Percentiles rank a stretch among this genome's conserved stretches.
phyloP scores from a whole-genome alignment of 2,329 filamentous ascomycete species.

The Verticillium longisporum region DNA sequence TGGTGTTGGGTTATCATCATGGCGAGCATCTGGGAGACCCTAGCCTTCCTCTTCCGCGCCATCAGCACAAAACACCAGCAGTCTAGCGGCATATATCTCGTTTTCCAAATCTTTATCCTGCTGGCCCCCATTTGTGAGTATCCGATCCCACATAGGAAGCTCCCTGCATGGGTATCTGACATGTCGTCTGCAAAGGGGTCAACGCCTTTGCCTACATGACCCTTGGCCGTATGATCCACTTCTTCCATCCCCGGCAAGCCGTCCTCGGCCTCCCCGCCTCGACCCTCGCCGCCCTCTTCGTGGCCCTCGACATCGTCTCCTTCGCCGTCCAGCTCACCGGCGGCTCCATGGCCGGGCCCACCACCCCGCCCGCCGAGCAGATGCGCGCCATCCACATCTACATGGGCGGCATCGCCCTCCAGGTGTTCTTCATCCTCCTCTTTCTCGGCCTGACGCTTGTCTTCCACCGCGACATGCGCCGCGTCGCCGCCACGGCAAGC shows the following conservation, averaged over 20 bases:
- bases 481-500: neutral
- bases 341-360: slow-evolving; percentile 19
- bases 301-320: slow-evolving; percentile 31
- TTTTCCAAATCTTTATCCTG: slow-evolving; percentile 20
- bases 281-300: slow-evolving; percentile 40
- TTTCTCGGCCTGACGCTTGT: slow-evolving; percentile 32
- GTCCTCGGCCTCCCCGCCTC: slow-evolving; percentile 46
- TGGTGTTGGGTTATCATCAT: slow-evolving; percentile 30
- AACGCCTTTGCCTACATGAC: slow-evolving; percentile 57
- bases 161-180: too few relatives aligned
- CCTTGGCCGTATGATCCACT: slow-evolving; percentile 50
- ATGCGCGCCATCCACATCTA: slow-evolving; percentile 23
- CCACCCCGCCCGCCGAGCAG: slow-evolving; percentile 16
- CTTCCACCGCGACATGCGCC: slow-evolving; percentile 25
- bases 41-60: slow-evolving; percentile 11
- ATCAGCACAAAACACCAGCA: slow-evolving; percentile 20
- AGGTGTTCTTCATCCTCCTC: slow-evolving; percentile 41
- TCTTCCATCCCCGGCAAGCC: slow-evolving; percentile 36
- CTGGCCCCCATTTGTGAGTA: slow-evolving; percentile 20
- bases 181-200: neutral
- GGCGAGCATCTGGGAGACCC: slow-evolving; percentile 23
- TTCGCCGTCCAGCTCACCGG: slow-evolving; percentile 38
- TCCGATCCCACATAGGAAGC: too few relatives aligned
- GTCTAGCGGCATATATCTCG: slow-evolving; percentile 14
- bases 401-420: slow-evolving; percentile 46